Conservation (phyloP, 768 basidiomycete genomes). For the Aureoboletus auriporus region DNA sequence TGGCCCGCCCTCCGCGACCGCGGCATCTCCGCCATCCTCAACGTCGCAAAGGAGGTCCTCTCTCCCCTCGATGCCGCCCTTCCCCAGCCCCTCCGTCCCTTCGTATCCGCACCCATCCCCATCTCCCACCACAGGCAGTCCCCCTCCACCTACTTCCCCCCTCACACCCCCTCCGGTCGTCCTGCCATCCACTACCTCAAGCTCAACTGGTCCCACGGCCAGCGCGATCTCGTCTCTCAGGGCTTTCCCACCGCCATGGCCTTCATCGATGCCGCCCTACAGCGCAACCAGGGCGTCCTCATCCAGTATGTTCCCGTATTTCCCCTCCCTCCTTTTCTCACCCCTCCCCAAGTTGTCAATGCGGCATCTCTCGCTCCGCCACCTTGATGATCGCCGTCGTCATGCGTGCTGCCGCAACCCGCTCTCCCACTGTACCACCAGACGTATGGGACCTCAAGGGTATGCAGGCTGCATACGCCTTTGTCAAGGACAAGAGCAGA, state of each 20-base stretch:
- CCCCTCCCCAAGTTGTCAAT: conserved; percentile 69
- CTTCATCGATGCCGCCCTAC: conserved; percentile 74
- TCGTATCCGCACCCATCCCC: conserved; percentile 68
- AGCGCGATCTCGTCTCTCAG: conserved; percentile 74
- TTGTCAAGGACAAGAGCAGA: conserved; percentile 85
- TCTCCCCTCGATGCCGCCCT: conserved; percentile 57
- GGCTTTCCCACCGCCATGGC: conserved; percentile 80
- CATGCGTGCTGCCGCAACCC: conserved; percentile 84
- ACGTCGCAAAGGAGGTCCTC: conserved; percentile 89
- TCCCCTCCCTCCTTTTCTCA: conserved; percentile 12
- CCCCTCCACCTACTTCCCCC: conserved; percentile 58
- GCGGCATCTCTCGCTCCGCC: conserved; percentile 88
- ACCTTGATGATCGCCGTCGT: conserved; percentile 88
- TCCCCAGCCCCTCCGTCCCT: conserved; percentile 51
- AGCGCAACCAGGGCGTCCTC: conserved; percentile 74
- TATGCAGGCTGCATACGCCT: conserved; percentile 88
- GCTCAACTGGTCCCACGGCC: conserved; percentile 92
- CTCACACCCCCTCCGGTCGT: conserved; percentile 64
- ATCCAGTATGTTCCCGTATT: conserved; percentile 64
- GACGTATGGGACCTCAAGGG: conserved; percentile 78
- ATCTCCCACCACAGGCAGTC: conserved; percentile 31
- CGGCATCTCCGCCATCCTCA: conserved; percentile 77
- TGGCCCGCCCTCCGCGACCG: conserved; percentile 66
- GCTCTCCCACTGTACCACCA: conserved; percentile 60
- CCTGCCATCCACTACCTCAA: conserved; percentile 86